Evolutionary conservation across 163 green algal genomes (phyloP), one percentile per base, ranked within the genome.

Genomic region (Chlorella variabilis): DNA sequence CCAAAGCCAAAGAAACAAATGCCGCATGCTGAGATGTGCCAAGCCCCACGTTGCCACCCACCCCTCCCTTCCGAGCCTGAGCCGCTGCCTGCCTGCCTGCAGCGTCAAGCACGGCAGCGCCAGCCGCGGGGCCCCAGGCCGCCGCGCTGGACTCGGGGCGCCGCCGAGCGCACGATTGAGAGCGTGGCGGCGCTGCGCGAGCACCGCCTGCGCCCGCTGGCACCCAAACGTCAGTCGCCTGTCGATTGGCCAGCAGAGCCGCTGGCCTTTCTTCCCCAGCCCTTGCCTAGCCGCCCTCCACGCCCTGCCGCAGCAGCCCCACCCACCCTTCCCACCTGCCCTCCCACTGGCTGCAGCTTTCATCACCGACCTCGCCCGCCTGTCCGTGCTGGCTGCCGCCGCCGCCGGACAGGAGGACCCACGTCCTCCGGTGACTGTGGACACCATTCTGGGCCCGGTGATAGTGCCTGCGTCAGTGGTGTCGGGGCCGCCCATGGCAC

Each of bases 201-300:
- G 54, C 73, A 61, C 27, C 65, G 77, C 20, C 66, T 77, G 49
- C 65, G 77, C 49, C 77, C 77, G 27, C 77, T 77, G 48, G 77
- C 49, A 7, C 65, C 76, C 36, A 82, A 82, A 38, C 27, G 75
- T 81, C 39, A 41, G 74, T 51, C 31, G 4, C 4, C 13, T 23
- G 29, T 29, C 21, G 63, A 17, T 41, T 33, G 2, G 20, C 15
- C 33, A 27, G 45, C 15, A 23, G 54, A 23, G 45, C 45, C 45
- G 15, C 45, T 54, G 45, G 45, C 45, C 45, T 54, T 15, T 23
- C 45, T n/a, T n/a, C n/a, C n/a, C n/a, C n/a, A n/a, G n/a, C n/a
- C n/a, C n/a, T n/a, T n/a, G n/a, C n/a, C n/a, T n/a, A n/a, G n/a
- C n/a, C n/a, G n/a, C n/a, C n/a, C n/a, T n/a, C n/a, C n/a, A n/a